phyloP scores from a whole-genome alignment of 352 stramenopile genomes.

The Pythium dissotocum region DNA sequence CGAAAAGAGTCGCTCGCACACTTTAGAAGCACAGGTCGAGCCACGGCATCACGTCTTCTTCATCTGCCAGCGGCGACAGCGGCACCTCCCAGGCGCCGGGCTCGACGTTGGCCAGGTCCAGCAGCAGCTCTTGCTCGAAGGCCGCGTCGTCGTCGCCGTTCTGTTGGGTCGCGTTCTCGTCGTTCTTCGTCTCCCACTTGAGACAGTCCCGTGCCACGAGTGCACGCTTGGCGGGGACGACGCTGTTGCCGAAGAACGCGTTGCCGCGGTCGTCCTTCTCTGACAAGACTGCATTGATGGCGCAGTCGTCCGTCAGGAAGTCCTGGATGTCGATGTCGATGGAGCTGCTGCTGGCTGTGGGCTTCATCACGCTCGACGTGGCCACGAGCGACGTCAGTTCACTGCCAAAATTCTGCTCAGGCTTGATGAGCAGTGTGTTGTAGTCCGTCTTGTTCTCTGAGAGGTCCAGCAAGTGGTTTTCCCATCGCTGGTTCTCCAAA shows the following conservation, averaged over 20 bases:
- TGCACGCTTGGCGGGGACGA: slow-evolving; percentile 48
- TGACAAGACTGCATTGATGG: slow-evolving; percentile 48
- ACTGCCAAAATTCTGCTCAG: slow-evolving; percentile 11
- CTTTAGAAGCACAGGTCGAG: slow-evolving; percentile 81
- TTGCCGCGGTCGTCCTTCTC: slow-evolving; percentile 26
- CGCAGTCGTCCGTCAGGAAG: slow-evolving; percentile 78
- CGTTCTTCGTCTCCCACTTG: slow-evolving; percentile 52
- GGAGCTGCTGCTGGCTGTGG: slow-evolving; percentile 31
- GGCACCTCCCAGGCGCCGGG: slow-evolving; percentile 78
- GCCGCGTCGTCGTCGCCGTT: slow-evolving; percentile 37
- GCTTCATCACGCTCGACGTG: slow-evolving; percentile 33
- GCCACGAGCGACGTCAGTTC: slow-evolving; percentile 26
- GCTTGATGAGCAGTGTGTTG: slow-evolving; percentile 28
- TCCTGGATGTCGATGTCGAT: slow-evolving; percentile 80
- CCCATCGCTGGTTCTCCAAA: slow-evolving; percentile 36
- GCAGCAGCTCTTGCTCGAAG: slow-evolving; percentile 71
- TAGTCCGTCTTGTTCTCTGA: slow-evolving; percentile 33
- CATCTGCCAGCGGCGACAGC: slow-evolving; percentile 79
- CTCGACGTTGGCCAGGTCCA: slow-evolving; percentile 74
- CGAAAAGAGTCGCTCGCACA: background rate
- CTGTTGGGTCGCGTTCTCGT: slow-evolving; percentile 17
- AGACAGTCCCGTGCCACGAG: slow-evolving; percentile 70
- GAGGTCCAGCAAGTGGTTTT: slow-evolving; percentile 31
- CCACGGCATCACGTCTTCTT: slow-evolving; percentile 84
- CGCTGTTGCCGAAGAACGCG: slow-evolving; percentile 23